Evolutionary conservation across 2,329 filamentous ascomycete species (phyloP).

Genomic region (Verticillium longisporum): DNA sequence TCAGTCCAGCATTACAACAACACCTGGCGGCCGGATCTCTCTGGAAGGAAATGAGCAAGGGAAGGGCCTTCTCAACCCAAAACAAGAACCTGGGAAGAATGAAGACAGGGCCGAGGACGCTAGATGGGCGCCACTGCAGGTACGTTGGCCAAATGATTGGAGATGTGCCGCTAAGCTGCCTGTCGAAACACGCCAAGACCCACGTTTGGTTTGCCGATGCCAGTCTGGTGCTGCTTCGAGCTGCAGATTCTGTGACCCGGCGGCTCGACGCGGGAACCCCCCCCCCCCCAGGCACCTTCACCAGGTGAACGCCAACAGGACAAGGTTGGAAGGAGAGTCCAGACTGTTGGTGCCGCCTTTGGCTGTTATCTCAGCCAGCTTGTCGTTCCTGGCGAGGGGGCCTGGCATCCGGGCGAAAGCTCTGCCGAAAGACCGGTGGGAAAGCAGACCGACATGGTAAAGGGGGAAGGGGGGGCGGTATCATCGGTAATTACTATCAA

Average conservation of each 20-base stretch:
- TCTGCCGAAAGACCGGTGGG: not conserved
- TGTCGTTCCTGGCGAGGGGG: not conserved
- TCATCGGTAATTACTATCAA: not conserved
- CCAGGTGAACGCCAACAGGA: too few species aligned
- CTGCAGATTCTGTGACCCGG: too few species aligned
- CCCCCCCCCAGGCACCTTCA: too few species aligned
- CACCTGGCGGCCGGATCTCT: not conserved
- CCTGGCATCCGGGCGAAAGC: not conserved
- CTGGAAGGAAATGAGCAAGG: not conserved
- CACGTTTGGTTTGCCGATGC: not conserved
- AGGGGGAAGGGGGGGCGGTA: not conserved
- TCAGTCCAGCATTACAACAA: not conserved
- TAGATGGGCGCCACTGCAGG: not conserved
- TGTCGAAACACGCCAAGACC: not conserved
- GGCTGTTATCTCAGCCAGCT: not conserved
- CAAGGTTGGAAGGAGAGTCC: not conserved
- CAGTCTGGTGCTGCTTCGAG: not conserved
- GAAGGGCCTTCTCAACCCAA: not conserved
- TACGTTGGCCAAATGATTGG: not conserved
- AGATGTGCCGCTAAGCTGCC: not conserved
- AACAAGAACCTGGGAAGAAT: not conserved
- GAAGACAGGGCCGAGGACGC: not conserved
- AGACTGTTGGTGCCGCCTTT: not conserved
- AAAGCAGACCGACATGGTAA: not conserved
- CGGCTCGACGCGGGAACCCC: too few species aligned